These are phyloP conservation scores for Paramyrothecium sp. DNA, from an alignment of 2,329 filamentous ascomycete species.

Conservation along the genomic window DNA sequence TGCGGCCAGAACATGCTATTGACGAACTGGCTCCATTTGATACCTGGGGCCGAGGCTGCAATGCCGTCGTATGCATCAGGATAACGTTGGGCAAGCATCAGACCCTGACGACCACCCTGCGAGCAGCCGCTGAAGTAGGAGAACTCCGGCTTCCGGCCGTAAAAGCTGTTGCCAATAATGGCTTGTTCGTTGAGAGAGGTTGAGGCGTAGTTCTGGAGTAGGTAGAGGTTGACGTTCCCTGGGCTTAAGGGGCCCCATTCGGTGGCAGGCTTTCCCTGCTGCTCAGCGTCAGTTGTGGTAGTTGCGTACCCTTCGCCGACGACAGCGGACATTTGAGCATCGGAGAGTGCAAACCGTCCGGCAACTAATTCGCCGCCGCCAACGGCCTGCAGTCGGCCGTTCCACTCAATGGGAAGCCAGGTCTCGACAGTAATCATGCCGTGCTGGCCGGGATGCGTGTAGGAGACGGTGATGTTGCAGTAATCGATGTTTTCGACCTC, in stretches of 20 bases:
- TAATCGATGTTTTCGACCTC: slow-evolving; percentile 2
- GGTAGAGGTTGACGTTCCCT: no score
- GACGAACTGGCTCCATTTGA: slow-evolving; percentile 23
- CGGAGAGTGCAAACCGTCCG: neutral
- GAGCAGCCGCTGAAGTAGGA: slow-evolving; percentile 49
- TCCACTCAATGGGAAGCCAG: slow-evolving; percentile 15
- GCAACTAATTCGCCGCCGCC: slow-evolving; percentile 15
- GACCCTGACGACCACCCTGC: no score
- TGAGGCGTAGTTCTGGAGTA: neutral
- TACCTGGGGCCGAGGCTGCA: slow-evolving; percentile 37
- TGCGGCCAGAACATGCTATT: neutral
- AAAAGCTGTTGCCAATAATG: slow-evolving; percentile 32
- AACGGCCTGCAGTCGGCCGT: slow-evolving; percentile 10
- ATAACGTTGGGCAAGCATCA: slow-evolving; percentile 47
- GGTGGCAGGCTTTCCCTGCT: no score
- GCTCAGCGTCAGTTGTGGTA: slow-evolving; percentile 17
- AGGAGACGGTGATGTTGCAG: no score
- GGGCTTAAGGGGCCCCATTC: no score
- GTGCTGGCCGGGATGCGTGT: slow-evolving; percentile 8
- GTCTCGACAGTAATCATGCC: slow-evolving; percentile 12
- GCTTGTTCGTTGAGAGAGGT: slow-evolving; percentile 6
- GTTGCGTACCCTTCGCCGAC: slow-evolving; percentile 10
- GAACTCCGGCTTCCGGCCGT: slow-evolving; percentile 37
- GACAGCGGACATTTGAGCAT: neutral
- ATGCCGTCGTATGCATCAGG: slow-evolving; percentile 54